Evolutionary conservation across 208 protist genomes (phyloP).

Genomic region (Leishmania aethiopica): DNA sequence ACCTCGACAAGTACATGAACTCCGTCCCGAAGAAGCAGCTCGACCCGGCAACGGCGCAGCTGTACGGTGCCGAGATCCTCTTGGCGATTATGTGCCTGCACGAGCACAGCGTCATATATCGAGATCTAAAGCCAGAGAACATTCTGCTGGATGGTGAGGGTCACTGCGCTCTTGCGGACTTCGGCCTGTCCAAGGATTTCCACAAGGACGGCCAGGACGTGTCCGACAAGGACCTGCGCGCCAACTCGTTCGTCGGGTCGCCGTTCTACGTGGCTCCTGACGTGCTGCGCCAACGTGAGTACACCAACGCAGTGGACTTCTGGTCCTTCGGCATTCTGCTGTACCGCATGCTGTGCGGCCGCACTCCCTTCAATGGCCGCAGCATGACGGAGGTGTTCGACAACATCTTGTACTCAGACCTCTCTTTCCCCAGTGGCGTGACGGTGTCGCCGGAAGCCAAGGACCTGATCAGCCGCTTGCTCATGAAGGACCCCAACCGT

Average conservation of each 20-base stretch:
- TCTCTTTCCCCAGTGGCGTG: conserved; percentile 89
- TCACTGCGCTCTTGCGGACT: conserved; percentile 91
- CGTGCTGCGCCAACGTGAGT: conserved; percentile 92
- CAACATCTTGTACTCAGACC: conserved; percentile 92
- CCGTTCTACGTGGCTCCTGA: conserved; percentile 96
- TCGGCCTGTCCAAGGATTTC: conserved; percentile 94
- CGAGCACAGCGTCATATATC: conserved; percentile 94
- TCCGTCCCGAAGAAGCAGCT: conserved; percentile 83
- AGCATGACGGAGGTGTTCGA: conserved; percentile 94
- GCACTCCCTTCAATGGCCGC: conserved; percentile 94
- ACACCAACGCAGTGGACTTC: conserved; percentile 98
- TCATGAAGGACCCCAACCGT: conserved; percentile 88
- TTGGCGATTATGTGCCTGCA: conserved; percentile 94
- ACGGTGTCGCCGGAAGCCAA: conserved; percentile 85
- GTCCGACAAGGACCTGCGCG: conserved; percentile 74
- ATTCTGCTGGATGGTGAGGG: conserved; percentile 86
- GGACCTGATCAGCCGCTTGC: conserved; percentile 90
- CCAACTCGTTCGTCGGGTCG: conserved; percentile 94
- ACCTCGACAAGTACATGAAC: conserved; percentile 94
- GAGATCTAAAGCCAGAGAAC: conserved; percentile 95
- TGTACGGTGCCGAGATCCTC: conserved; percentile 95
- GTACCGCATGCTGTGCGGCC: conserved; percentile 97
- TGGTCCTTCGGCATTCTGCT: conserved; percentile 98
- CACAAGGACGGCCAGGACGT: conserved; percentile 80
- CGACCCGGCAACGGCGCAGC: conserved; percentile 81